Conservation (phyloP, 164 flowering plant species). For the Kalanchoe fedtschenkoi region DNA sequence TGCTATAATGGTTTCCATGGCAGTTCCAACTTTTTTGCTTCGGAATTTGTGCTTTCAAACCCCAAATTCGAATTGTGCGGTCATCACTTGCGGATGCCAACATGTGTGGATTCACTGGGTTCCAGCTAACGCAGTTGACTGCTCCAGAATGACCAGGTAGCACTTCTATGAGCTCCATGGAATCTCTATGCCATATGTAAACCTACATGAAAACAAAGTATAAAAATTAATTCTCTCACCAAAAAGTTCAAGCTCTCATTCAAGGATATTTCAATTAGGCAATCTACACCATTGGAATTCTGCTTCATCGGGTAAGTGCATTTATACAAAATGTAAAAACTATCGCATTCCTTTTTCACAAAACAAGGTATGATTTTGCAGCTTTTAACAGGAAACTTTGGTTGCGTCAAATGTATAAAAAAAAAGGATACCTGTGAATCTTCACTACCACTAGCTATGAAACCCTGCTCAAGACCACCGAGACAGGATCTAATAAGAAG, state of each 20-base stretch:
- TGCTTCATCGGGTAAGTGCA: no score
- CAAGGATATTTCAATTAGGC: no score
- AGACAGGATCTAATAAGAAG: conserved; percentile 71
- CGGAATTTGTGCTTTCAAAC: conserved; percentile 16
- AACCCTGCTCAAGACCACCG: conserved; percentile 67
- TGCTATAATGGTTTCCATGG: conserved; percentile 23
- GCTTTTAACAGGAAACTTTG: background rate
- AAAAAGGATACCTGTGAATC: conserved; percentile 61
- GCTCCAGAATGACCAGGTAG: conserved; percentile 47
- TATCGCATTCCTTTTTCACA: no score
- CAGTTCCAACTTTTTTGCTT: conserved; percentile 13
- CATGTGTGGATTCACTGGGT: conserved; percentile 44
- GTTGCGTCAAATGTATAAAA: background rate
- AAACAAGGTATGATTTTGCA: no score
- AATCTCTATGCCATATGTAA: conserved; percentile 43
- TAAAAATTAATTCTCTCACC: background rate
- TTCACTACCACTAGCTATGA: conserved; percentile 87
- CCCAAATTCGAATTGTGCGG: conserved; percentile 54
- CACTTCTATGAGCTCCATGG: conserved; percentile 24
- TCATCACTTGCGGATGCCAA: conserved; percentile 55
- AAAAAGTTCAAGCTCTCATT: background rate
- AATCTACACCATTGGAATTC: no score
- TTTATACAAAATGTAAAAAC: no score
- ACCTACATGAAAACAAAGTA: conserved; percentile 18
- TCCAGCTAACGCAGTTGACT: conserved; percentile 54